Evolutionary conservation across 176 grass and related monocot species (phyloP), one percentile per base, ranked within the genome.

Genomic region (Olyra latifolia): DNA sequence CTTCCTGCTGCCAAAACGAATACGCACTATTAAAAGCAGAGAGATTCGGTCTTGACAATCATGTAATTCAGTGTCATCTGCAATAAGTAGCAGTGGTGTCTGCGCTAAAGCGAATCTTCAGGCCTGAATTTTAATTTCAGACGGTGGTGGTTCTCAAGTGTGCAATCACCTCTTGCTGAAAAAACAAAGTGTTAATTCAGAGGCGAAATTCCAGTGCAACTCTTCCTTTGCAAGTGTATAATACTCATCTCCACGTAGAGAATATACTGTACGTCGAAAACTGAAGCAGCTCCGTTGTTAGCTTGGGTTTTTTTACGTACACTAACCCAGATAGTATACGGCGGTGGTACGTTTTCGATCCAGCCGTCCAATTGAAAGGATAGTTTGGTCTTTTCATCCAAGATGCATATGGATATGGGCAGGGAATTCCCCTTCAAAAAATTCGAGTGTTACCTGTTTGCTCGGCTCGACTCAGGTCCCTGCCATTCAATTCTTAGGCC

Each of bases 131-230:
- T 28, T 77, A 69, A 30, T 62, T 78, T 61, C 32, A 71, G 15
- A 70, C 22, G 16, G 24, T 30, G 65, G 66, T 85, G 74, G 83
- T 43, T 41, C 10, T 40, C 65, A 42, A 52, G 74, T 52, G 54
- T 27, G 10, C 43, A 41, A 71, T 49, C 82, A 71, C 66, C 65
- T 71, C 53, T 42, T 70, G 22, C 15, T 52, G 0, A 46, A 55
- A 75, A 86, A 72, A 40, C 5, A 35, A 78, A 78, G 20, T 10
- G 64, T 40, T 35, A 19, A 30, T 46, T 28, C 19, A 35, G 80
- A 88, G 63, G 80, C 79, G 17, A 88, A 78, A 41, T 83, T 71
- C 74, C 66, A 72, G 27, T 16, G 47, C 58, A 88, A 83, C 80
- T 87, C 79, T 32, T 66, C 74, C 32, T 35, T 71, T 72, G 66